Base-by-base conservation (phyloP, 1,284 basidiomycete genomes). In the Prillingera fragicola region DNA sequence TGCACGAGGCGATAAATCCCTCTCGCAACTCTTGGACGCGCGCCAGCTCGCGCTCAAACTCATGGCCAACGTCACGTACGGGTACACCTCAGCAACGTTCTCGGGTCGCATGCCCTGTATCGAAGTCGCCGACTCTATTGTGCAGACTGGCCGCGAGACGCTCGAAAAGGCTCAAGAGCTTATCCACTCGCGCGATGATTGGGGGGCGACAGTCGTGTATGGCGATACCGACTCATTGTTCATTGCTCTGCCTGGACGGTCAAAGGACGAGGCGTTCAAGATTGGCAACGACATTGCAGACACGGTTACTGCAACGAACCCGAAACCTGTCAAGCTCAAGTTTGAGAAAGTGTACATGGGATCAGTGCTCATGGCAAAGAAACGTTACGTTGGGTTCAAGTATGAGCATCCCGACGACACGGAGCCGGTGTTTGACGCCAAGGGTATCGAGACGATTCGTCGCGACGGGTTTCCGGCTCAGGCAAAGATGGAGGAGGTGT, bases 161-260 rank as follows among this genome's bases (percentile, higher is more conserved):
- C 74, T 98, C 15, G 92, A 97, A 69, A 89, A 90, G 78, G 90
- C 94, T 0, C 88, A 96, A 54, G 77, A 79, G 33, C 61, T 83
- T 24, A 92, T 98, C 50, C 81, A 95, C 45, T 73, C 77, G 1
- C 85, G 80, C 2, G 73, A 75, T 33, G 84, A 83, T 62, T 97
- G 94, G 94, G 85, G 83, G 5, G 92, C 88, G 3, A 78, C 83
- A 58, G 87, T 96, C 5, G 89, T 97, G 5, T 98, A 98, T 63
- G 94, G 95, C n/a, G 94, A 98, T 61, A 98, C 95, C 0, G 94
- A 98, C 70, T 94, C 89, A 18, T 70, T 97, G 23, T 98, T 98
- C 67, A 78, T 97, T 69, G 83, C 89, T 54, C 75, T 98, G 6
- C 82, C 80, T 14, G 92, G 91, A 3, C 84, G 82, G 61, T 89